Base-by-base conservation (phyloP, 257 asterid species). In the Lavandula angustifolia region DNA sequence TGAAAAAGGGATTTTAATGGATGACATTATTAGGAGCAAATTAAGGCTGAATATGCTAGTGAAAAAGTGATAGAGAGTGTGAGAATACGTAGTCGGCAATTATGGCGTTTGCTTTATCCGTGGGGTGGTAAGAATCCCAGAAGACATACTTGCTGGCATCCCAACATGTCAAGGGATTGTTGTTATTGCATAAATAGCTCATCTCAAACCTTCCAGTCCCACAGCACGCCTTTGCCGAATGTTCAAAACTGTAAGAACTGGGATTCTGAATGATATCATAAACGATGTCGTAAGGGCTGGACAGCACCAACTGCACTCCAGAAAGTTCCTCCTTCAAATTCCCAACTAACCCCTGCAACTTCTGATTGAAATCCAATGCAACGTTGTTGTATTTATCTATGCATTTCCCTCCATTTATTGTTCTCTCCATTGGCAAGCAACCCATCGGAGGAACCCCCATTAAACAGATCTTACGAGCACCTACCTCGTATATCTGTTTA, bases 401-500 rank as follows among this genome's bases (percentile, higher is more conserved):
- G 62, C 96, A 87, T 2, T 13, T 59, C 52, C 88, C 77, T 42
- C 80, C 79, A 56, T 84, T 91, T 3, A 86, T 85, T 12, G 86
- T 64, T 73, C 98, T 83, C 76, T 91, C 98, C 65, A 91, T 18
- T 2, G 96, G 98, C 54, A 91, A 61, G 67, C 98, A 91, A 3
- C 98, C 98, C 95, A 91, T 91, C 14, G 98, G 98, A 1, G 96
- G 96, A 9, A 91, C 80, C 55, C 91, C 95, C 3, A 90, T 78
- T 10, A 91, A 42, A 1, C 83, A 79, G 17, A 91, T 80, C 54
- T 91, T 88, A 1, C 95, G 76, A 2, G 92, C 91, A 47, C 94
- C 95, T 3, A 87, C 88, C 69, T 80, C 72, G 67, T 89, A 81
- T 3, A 87, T 73, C 13, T 66, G 66, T 13, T 52, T 72, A 14